Percentiles rank a stretch among this genome's conserved stretches.
These are phyloP conservation scores for Pythium aphanidermatum DNA, from an alignment of 352 stramenopile genomes.

Conservation along the genomic window DNA sequence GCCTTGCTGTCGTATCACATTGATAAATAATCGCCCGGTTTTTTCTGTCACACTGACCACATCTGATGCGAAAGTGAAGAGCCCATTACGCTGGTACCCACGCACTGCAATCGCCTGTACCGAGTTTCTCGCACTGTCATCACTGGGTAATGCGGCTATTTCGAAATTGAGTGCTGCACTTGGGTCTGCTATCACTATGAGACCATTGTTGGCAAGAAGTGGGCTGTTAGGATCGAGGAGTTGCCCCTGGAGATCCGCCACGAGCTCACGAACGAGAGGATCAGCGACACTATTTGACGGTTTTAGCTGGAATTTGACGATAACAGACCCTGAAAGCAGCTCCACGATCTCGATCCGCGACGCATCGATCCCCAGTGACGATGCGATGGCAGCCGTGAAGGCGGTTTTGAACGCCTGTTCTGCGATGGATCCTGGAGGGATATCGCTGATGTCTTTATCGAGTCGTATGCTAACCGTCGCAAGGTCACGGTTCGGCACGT, in stretches of 20 bases:
- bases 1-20: slow-evolving; percentile 48
- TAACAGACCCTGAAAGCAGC: slow-evolving; percentile 46
- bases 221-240: slow-evolving; percentile 31
- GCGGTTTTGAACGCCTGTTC: slow-evolving; percentile 42
- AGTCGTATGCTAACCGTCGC: slow-evolving; percentile 45
- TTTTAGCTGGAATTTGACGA: slow-evolving; percentile 58
- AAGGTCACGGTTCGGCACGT: slow-evolving; percentile 38
- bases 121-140: slow-evolving; percentile 1
- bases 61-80: slow-evolving; percentile 53
- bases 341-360: slow-evolving; percentile 47
- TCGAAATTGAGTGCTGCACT: slow-evolving; percentile 25
- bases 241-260: slow-evolving; percentile 38
- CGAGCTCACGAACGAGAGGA: slow-evolving; percentile 33
- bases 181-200: slow-evolving; percentile 30
- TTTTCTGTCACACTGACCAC: slow-evolving; percentile 60
- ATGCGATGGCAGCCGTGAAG: slow-evolving; percentile 30
- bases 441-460: slow-evolving; percentile 50
- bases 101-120: slow-evolving; percentile 32
- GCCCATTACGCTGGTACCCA: slow-evolving; percentile 49
- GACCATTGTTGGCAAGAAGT: slow-evolving; percentile 19
- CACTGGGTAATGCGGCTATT: slow-evolving; percentile 15
- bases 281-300: slow-evolving; percentile 43
- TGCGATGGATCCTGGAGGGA: slow-evolving; percentile 40
- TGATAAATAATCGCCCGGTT: slow-evolving; percentile 30
- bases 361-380: slow-evolving; percentile 37